Percentiles rank a stretch among this genome's conserved stretches.
Evolutionary conservation across 768 basidiomycete genomes (phyloP).

Genomic region (Cyclocybe aegerita): DNA sequence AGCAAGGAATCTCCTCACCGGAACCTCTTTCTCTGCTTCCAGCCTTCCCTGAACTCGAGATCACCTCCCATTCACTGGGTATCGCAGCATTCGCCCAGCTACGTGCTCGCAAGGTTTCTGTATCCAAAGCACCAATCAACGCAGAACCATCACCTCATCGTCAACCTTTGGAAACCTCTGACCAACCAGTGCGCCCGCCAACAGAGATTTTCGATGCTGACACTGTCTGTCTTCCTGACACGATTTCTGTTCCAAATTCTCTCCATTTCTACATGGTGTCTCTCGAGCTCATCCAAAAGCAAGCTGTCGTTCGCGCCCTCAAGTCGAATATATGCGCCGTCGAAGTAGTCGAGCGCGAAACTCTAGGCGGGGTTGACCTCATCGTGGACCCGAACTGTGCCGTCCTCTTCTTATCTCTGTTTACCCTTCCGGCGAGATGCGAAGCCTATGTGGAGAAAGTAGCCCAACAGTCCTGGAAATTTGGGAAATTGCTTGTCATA

Average conservation of each 20-base stretch:
- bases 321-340: conserved; percentile 43
- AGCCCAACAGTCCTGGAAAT: conserved; percentile 63
- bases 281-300: conserved; percentile 67
- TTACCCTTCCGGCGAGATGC: conserved; percentile 48
- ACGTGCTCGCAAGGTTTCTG: conserved; percentile 34
- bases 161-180: conserved; percentile 2
- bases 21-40: not conserved
- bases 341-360: conserved; percentile 63
- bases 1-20: not conserved
- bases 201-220: conserved; percentile 40
- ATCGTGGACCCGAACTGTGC: conserved; percentile 65
- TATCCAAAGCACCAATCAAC: conserved; percentile 3
- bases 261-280: conserved; percentile 71
- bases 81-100: conserved; percentile 39
- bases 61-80: conserved; percentile 29
- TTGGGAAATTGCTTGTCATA: conserved; percentile 51
- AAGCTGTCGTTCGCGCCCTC: conserved; percentile 54
- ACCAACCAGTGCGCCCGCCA: conserved; percentile 28
- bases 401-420: conserved; percentile 48
- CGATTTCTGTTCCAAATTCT: conserved; percentile 26
- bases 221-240: conserved; percentile 43
- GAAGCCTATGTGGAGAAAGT: conserved; percentile 44
- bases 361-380: conserved; percentile 60
- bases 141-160: conserved; percentile 4
- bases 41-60: conserved; percentile 13